Evolutionary conservation across 2,329 filamentous ascomycete genomes (phyloP), one percentile per base, ranked within the genome.

Genomic region (Phyllosticta citribraziliensis): DNA sequence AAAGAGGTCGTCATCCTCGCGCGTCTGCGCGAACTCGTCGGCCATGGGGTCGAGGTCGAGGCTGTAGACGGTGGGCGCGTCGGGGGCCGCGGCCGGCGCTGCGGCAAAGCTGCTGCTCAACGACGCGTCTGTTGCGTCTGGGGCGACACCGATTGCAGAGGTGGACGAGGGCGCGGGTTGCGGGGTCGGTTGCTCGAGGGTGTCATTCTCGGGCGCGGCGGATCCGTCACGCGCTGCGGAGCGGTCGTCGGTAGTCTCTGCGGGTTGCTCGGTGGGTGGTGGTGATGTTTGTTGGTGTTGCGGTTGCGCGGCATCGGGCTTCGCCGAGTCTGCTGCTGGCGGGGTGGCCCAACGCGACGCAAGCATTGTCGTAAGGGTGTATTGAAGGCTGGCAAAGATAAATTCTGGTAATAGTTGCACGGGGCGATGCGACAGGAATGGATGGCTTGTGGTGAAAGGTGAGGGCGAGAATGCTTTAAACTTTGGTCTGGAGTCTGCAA

Each of bases 1-100:
- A 68, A 80, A 80, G 4, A 80, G 71, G 64, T 80, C 78, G 63
- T 80, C 78, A 52, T 77, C 76, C 50, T 75, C 73, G n/a, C 78
- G 76, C 0, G 79, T 78, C 62, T 79, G 78, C 66, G 78, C 78
- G 55, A 78, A 78, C 25, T 78, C 74, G 60, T 79, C 77, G 14
- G 72, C 66, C 55, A 57, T 57, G 47, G 59, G 54, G 54, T 61
- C 59, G n/a, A 50, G 54, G 54, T 61, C 59, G n/a, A 50, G 53
- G 53, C 54, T 56, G 58, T 56, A 61, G 17, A 60, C 17, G 10
- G 52, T 52, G 5, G 53, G 40, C 22, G 58, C 24, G n/a, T 19
- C 33, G 52, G 30, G 25, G 40, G 17, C 40, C 17, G 40, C 14
- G 12, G 35, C 17, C 35, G 35, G 35, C 5, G 35, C 17, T 5